Base-by-base conservation (phyloP, 495 filamentous ascomycete species). In the Polyplosphaeria fusca region DNA sequence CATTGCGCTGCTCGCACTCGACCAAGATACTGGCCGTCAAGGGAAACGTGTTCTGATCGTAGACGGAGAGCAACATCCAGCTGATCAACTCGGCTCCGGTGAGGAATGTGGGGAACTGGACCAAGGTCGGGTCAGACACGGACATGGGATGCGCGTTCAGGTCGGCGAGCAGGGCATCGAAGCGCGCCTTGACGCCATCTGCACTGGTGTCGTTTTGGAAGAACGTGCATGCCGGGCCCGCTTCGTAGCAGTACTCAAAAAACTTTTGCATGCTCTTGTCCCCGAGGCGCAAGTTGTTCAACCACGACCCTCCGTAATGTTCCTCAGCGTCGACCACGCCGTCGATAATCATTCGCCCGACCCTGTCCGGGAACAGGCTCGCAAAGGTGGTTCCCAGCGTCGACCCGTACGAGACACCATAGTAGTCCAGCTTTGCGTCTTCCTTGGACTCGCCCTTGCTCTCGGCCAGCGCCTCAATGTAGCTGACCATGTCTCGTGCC, bases 201-300 rank as follows among this genome's bases (percentile, higher is more conserved):
- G 53, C 7, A 7, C 16, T 30, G 46, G 24, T 13, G 14, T 18
- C 45, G n/a, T 39, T 27, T 11, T 19, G 37, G 40, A 63, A 76
- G 16, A 79, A 63, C 0, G 74, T 69, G 37, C 74, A 78, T 0
- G 44, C 63, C 4, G 63, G 59, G 1, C 77, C 77, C 0, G 64
- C 79, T 0, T 63, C 60, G 61, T 76, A 65, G 52, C 82, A 86
- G 23, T 74, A 76, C 3, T 67, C 51, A 16, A 68, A 75, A 61
- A 84, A 78, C 3, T 61, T 68, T 4, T 73, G 70, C 43, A 81
- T 68, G 2, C 77, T 73, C 0, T 68, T 67, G 55, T 84, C 77
- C 0, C 78, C 72, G 40, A 84, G 79, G 23, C 67, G 52, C 2
- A 82, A 61, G 22, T 72, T 75, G 22, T 67, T 78, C 1, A 67